Conservation (phyloP, 495 filamentous ascomycete species). For the Lepraria neglecta region DNA sequence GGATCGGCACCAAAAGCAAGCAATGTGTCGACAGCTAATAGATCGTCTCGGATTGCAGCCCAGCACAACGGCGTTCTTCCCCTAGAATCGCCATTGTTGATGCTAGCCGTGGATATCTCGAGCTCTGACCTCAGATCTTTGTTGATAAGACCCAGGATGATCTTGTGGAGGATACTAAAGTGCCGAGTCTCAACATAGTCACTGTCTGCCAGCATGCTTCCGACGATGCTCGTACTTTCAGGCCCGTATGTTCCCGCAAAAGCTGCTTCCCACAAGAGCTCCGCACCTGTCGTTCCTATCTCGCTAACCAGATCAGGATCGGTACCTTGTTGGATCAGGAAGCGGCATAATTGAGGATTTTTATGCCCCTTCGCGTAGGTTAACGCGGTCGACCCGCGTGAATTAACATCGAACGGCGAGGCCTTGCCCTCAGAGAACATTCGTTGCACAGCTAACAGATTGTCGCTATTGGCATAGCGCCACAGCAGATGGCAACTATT, state of each 20-base stretch:
- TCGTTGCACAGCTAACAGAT: constrained; percentile 19
- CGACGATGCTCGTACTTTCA: not conserved
- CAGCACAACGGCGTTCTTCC: constrained; percentile 24
- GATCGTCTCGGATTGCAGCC: constrained; percentile 22
- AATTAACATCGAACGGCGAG: constrained; percentile 26
- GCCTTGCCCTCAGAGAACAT: constrained; percentile 28
- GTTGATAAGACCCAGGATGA: constrained; percentile 16
- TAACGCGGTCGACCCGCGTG: constrained; percentile 9
- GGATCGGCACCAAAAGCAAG: constrained; percentile 26
- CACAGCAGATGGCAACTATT: constrained; percentile 17
- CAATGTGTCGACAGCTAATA: constrained; percentile 16
- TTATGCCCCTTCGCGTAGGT: constrained; percentile 10
- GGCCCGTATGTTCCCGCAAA: constrained; percentile 4
- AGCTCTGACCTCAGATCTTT: constrained; percentile 16
- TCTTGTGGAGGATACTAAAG: constrained; percentile 21
- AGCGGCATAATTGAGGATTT: not conserved
- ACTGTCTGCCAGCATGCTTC: constrained; percentile 10
- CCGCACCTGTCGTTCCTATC: constrained; percentile 1
- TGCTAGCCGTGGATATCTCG: constrained; percentile 3
- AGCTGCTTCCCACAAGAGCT: constrained; percentile 4
- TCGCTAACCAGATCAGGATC: constrained; percentile 15
- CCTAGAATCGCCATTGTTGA: constrained; percentile 15
- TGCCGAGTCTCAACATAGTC: constrained; percentile 2
- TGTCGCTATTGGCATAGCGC: constrained; percentile 13
- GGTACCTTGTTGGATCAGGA: constrained; percentile 20